Evolutionary conservation across 179 eudicot species (phyloP).

Genomic region (Spinacia oleracea): DNA sequence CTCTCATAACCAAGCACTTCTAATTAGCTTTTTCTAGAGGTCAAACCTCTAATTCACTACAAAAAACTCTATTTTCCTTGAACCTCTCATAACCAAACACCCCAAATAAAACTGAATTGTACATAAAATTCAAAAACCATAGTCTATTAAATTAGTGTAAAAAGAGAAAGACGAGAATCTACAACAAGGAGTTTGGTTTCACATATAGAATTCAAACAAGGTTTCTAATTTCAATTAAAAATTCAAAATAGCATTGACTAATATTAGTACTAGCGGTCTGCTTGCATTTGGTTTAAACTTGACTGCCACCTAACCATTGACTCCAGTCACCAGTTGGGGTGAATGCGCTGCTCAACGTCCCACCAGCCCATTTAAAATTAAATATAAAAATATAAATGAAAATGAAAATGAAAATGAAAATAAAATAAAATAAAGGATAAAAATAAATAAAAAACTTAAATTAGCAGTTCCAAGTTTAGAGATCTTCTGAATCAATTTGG

Average conservation of each 20-base stretch:
- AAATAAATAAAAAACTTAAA: not conserved
- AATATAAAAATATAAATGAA: not conserved
- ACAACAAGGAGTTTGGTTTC: conserved; percentile 13
- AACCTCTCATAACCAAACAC: too few species aligned
- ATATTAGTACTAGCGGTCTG: not conserved
- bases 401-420: too few species aligned
- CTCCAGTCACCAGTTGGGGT: conserved; percentile 26
- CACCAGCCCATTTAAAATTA: conserved; percentile 10
- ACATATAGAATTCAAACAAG: conserved; percentile 29
- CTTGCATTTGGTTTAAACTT: conserved; percentile 12
- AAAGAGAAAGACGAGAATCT: not conserved
- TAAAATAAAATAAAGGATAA: not conserved
- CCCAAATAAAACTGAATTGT: not conserved
- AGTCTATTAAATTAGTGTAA: not conserved
- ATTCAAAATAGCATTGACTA: conserved; percentile 27
- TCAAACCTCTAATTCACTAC: too few species aligned
- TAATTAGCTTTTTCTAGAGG: too few species aligned
- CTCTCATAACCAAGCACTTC: too few species aligned
- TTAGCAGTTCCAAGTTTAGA: not conserved
- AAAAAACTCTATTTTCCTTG: too few species aligned
- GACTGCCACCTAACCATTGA: conserved; percentile 33
- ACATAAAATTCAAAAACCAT: not conserved
- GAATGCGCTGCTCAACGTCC: conserved; percentile 35
- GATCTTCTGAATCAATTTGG: conserved; percentile 6
- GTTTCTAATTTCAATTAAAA: not conserved